A percentile compares a stretch with the other conserved stretches of the same genome.
Evolutionary conservation across 2,329 filamentous ascomycete species (phyloP).

Genomic region (Venturiaceae sp.): DNA sequence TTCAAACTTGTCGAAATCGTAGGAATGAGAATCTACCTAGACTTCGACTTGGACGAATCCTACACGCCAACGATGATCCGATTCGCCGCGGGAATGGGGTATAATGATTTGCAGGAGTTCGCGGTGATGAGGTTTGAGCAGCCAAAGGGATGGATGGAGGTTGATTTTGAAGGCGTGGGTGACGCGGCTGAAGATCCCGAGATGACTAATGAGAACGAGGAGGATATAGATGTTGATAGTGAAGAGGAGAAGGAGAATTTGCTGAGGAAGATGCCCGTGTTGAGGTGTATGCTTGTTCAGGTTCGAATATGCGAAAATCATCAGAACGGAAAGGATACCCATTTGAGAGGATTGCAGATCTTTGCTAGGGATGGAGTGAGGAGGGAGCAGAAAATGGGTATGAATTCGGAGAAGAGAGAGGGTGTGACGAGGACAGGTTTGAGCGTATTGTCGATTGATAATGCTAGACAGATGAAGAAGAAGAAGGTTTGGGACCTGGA

Average conservation of each 20-base stretch:
- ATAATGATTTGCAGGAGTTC: constrained; percentile 87
- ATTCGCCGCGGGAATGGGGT: constrained; percentile 80
- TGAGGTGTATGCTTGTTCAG: constrained; percentile 83
- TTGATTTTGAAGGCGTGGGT: constrained; percentile 58
- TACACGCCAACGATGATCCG: constrained; percentile 93
- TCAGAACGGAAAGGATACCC: constrained; percentile 99
- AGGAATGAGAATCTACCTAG: constrained; percentile 72
- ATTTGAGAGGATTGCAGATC: constrained; percentile 85
- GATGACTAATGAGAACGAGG: constrained; percentile 18
- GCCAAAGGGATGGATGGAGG: constrained; percentile 84
- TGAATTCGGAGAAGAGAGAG: neutral
- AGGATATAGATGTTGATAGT: constrained; percentile 10
- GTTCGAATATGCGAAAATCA: constrained; percentile 92
- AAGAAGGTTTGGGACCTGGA: neutral
- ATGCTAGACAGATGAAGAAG: neutral
- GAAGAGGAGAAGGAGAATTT: constrained; percentile 15
- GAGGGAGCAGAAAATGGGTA: neutral
- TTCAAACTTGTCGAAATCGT: constrained; percentile 73
- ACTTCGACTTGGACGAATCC: constrained; percentile 87
- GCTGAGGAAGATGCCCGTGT: constrained; percentile 50
- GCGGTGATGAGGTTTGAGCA: constrained; percentile 67
- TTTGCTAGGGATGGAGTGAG: constrained; percentile 43
- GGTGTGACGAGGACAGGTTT: neutral
- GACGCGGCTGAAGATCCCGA: constrained; percentile 15
- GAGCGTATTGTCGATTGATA: neutral